Evolutionary conservation across 176 grass and related monocot genomes (phyloP), one percentile per base, ranked within the genome.

Genomic region (sorghum (Sorghum bicolor)): DNA sequence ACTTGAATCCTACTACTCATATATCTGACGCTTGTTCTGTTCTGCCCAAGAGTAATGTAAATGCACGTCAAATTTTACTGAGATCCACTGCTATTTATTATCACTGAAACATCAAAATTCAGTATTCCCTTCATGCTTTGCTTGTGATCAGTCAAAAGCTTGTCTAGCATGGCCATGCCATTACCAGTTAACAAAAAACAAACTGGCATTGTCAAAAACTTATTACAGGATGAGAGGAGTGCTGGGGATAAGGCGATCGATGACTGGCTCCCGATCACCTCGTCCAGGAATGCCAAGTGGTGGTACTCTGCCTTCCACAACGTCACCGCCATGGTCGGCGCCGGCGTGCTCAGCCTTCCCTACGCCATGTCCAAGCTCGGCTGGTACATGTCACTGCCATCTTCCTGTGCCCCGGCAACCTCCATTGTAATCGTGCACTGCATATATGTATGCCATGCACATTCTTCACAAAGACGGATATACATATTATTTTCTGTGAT

Each of bases 271-370:
- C 95, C 95, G 0, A 92, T 97, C 86, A 92, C 87, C 9, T 89
- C 90, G 4, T 91, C 90, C n/a, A 86, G 95, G 73, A 89, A 93
- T 8, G 95, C 95, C 37, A 97, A 94, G 70, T 97, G 95, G 95
- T 97, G 95, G 95, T 97, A 97, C 66, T 91, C 95, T 0, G 84
- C 92, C 14, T 97, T 94, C 91, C 95, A 97, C 90, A 97, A 97
- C 82, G 95, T 97, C 74, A 97, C 95, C 10, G 95, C 92, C 90
- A 94, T 97, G 95, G 95, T 97, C 5, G 95, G 95, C 10, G 92
- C 95, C 28, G 95, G 92, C 12, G 95, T 97, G 40, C 95, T 97
- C 38, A 81, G 95, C 52, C 90, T 97, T 5, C 95, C 95, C 1
- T 94, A 57, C 71, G 92, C 95, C 84, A 93, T 94, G 95, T 91